Conservation (phyloP, 208 protist genomes). For the Trypanosoma brucei region DNA sequence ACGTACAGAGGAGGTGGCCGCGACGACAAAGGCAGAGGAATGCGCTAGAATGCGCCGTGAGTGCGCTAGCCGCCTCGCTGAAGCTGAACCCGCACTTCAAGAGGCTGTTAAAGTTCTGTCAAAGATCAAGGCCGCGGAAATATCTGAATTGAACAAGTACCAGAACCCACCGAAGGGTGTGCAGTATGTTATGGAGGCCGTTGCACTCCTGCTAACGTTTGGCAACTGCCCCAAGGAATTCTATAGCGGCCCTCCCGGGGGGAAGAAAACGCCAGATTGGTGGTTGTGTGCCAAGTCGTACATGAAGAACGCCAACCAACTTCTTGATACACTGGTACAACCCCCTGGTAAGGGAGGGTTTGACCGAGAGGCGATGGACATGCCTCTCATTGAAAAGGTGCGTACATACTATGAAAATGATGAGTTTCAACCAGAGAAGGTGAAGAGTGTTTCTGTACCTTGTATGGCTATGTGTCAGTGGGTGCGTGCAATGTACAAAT, state of each 20-base stretch:
- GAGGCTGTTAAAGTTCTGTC: slow-evolving; percentile 91
- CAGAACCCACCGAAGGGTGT: slow-evolving; percentile 95
- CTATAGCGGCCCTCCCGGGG: slow-evolving; percentile 87
- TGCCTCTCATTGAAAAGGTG: slow-evolving; percentile 92
- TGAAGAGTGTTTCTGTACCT: slow-evolving; percentile 92
- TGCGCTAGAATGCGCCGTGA: slow-evolving; percentile 92
- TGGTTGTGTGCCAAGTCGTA: slow-evolving; percentile 93
- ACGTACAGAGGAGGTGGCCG: slow-evolving; percentile 88
- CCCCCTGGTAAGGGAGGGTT: slow-evolving; percentile 80
- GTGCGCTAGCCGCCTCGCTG: slow-evolving; percentile 88
- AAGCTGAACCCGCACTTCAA: slow-evolving; percentile 95
- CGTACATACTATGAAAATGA: slow-evolving; percentile 89
- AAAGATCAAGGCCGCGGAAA: slow-evolving; percentile 93
- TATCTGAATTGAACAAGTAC: slow-evolving; percentile 97
- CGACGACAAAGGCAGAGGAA: slow-evolving; percentile 91
- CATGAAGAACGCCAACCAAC: slow-evolving; percentile 88
- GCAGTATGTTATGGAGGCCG: slow-evolving; percentile 96
- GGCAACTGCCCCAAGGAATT: slow-evolving; percentile 94
- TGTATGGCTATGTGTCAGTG: slow-evolving; percentile 97
- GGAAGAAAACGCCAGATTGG: slow-evolving; percentile 95
- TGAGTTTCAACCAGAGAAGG: slow-evolving; percentile 90
- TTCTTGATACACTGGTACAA: slow-evolving; percentile 91
- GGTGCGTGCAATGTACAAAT: slow-evolving; percentile 97
- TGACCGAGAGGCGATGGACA: slow-evolving; percentile 93
- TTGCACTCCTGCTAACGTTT: slow-evolving; percentile 94